phyloP scores from a whole-genome alignment of 371 early-diverging fungal genomes.

The Choanephora cucurbitarum region DNA sequence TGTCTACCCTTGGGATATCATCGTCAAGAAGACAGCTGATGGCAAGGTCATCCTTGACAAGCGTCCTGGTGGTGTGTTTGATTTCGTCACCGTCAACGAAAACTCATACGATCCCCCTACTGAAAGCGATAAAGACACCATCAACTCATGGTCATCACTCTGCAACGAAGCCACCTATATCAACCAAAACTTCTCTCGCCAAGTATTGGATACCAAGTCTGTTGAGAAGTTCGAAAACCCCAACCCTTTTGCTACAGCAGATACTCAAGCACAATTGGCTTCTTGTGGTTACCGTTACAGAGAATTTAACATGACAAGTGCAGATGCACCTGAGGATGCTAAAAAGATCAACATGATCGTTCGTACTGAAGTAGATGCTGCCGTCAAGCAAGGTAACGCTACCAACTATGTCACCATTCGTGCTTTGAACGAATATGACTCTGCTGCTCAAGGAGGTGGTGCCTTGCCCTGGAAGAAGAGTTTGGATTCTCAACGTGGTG shows the following conservation, averaged over 20 bases:
- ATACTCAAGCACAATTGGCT: constrained; percentile 57
- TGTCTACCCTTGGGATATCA: constrained; percentile 95
- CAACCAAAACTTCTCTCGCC: constrained; percentile 85
- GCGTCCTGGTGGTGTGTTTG: constrained; percentile 77
- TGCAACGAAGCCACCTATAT: constrained; percentile 90
- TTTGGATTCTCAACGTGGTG: constrained; percentile 95
- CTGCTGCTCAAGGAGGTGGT: constrained; percentile 85
- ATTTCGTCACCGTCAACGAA: constrained; percentile 93
- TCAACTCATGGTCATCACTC: constrained; percentile 87
- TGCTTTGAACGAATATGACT: constrained; percentile 93
- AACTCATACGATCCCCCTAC: constrained; percentile 91
- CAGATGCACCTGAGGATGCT: constrained; percentile 21
- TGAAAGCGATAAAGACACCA: constrained; percentile 86
- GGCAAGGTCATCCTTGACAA: constrained; percentile 88
- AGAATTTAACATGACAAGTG: constrained; percentile 60
- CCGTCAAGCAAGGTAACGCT: constrained; percentile 61
- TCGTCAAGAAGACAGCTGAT: constrained; percentile 85
- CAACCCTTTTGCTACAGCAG: constrained; percentile 76
- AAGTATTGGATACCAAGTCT: constrained; percentile 70
- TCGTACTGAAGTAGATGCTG: constrained; percentile 91
- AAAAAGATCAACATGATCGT: constrained; percentile 71
- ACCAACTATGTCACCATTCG: constrained; percentile 70
- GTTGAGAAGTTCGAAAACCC: constrained; percentile 60
- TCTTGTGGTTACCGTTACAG: constrained; percentile 91
- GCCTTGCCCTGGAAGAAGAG: constrained; percentile 95